Conservation (phyloP, 1,284 basidiomycete species). For the Marasmius fiardii region DNA sequence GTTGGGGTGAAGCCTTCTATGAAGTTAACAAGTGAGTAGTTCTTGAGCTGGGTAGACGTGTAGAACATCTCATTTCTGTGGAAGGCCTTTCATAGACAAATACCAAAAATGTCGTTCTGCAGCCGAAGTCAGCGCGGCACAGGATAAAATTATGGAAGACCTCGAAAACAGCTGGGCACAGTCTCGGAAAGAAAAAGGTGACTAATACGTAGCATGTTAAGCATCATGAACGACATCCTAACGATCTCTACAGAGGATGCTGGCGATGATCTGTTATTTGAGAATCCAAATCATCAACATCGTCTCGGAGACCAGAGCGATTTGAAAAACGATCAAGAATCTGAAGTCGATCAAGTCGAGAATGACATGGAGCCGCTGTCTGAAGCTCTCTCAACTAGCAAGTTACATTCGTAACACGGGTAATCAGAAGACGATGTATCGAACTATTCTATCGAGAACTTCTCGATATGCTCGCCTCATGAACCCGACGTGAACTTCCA, state of each 20-base stretch:
- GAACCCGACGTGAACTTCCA: too few species aligned
- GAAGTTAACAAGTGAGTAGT: conserved; percentile 70
- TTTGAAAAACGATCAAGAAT: conserved; percentile 17
- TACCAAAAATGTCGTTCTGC: conserved; percentile 72
- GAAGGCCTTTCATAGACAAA: conserved; percentile 60
- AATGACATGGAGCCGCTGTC: neutral
- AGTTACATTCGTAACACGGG: too few species aligned
- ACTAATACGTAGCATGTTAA: neutral
- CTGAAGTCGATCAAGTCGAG: neutral
- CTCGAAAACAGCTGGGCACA: conserved; percentile 63
- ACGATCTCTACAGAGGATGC: conserved; percentile 19
- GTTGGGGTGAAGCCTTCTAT: conserved; percentile 87
- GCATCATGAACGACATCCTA: neutral
- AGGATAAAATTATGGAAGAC: conserved; percentile 73
- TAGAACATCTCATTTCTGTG: neutral
- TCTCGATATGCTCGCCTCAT: too few species aligned
- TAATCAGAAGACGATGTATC: too few species aligned
- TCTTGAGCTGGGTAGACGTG: neutral
- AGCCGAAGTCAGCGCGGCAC: conserved; percentile 62
- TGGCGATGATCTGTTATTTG: conserved; percentile 37
- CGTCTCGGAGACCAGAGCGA: conserved; percentile 18
- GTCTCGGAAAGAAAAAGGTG: conserved; percentile 50
- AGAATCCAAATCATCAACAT: conserved; percentile 38
- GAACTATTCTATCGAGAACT: too few species aligned
- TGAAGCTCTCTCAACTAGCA: too few species aligned